Evolutionary conservation across 2,329 filamentous ascomycete genomes (phyloP), one percentile per base, ranked within the genome.

Genomic region (Pseudogymnoascus sp.): DNA sequence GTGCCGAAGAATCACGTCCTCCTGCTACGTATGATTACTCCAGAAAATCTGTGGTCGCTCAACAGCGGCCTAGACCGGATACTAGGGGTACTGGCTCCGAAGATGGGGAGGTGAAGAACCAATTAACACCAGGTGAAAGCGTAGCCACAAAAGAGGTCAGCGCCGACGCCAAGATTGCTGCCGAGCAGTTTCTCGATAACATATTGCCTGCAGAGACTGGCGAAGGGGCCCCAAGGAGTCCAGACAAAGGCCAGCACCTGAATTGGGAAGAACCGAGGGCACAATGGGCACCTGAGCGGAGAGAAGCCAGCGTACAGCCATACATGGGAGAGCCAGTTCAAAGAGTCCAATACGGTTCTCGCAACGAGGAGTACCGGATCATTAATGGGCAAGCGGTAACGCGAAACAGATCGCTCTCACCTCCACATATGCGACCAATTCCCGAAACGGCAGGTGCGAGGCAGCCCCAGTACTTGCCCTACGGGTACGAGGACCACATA

Each of bases 141-240:
- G 61, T 42, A 65, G 64, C 5, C 31, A 40, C 37, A 62, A 59
- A 43, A 49, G 61, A 23, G 37, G 40, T 9, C 59, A 63, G 67
- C 5, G 65, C 67, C 14, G 73, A 75, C 62, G 69, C 72, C 34
- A 68, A 70, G 42, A 73, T 67, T 56, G 75, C 71, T n/a, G 74
- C 75, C 9, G 75, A 77, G 56, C 69, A 71, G 14, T 78, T 77
- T 59, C 67, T 77, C 12, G 72, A 72, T 59, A 70, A 69, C n/a
- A 74, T 76, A 23, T 65, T 68, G 14, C 70, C 75, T 18, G 71
- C 63, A 7, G 69, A 68, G 23, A 62, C 36, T 8, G 42, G 59
- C 14, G 63, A 62, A 21, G 63, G 66, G 9, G n/a, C 49, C 9
- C 21, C 60, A 36, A 46, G 60, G 49, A 65, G 56, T 21, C 31